Evolutionary conservation across 1,284 basidiomycete genomes (phyloP), one percentile per base, ranked within the genome.

Genomic region (Omphalotus olearius): DNA sequence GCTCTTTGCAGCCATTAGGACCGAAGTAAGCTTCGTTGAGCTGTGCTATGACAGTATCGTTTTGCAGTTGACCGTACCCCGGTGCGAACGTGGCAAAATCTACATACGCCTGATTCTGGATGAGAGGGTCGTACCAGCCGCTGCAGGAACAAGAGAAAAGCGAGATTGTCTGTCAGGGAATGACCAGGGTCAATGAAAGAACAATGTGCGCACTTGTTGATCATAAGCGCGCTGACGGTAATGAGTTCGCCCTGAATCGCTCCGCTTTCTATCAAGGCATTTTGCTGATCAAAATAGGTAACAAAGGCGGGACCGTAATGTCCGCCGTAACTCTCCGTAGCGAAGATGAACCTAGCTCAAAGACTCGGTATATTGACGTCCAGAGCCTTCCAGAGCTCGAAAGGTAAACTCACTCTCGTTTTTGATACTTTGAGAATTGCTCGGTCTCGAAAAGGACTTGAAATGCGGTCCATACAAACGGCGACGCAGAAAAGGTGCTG

Each of bases 221-320:
- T 73, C 74, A 79, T 68, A 45, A 80, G 56, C 2, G 77, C 75
- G 50, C 69, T 75, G 47, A 79, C 72, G 3, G 64, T 56, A 41
- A 80, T 60, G 28, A 65, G 59, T 45, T 72, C 75, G 2, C 73
- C 78, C 9, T 66, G 61, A 23, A 87, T 67, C n/a, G 64, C 50
- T 14, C 77, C 72, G 25, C 63, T 59, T n/a, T 66, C 57, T 51
- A 86, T 83, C 39, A 74, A 67, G 0, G 68, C 67, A 50, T 88
- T 89, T 62, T 88, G 83, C 54, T 83, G 66, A 39, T 85, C 72
- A 59, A 89, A 85, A 62, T 76, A 85, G 1, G 79, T 76, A 26
- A 85, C 79, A 59, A 82, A 85, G 51, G 71, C 73, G 17, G 81
- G 82, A 1, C 78, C 83, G 58, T 84, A 87, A 60, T 86, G 83